Percentiles rank a stretch among this genome's conserved stretches.
Evolutionary conservation across 2,329 filamentous ascomycete species (phyloP).

Genomic region (Talaromyces sp.): DNA sequence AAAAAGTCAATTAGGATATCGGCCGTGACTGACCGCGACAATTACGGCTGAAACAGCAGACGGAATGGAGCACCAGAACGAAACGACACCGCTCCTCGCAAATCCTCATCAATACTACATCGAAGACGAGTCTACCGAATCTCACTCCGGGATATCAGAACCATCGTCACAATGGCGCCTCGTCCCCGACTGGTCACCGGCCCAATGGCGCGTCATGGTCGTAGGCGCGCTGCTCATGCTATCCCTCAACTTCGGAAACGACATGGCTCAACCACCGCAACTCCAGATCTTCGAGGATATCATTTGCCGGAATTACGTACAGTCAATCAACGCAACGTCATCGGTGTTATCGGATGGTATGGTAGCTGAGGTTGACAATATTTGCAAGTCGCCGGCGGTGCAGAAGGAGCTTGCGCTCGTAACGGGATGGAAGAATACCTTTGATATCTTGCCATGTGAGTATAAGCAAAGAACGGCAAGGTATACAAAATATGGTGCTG

Average conservation of each 20-base stretch:
- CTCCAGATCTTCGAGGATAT: slow-evolving; percentile 29
- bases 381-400: slow-evolving; percentile 31
- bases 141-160: not conserved
- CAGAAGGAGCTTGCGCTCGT: slow-evolving; percentile 32
- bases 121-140: not conserved
- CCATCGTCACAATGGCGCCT: not conserved
- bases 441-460: slow-evolving; percentile 25
- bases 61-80: slow-evolving; percentile 9
- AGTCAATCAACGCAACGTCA: not conserved
- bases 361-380: not conserved
- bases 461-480: not conserved
- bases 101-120: not conserved
- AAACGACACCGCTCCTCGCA: slow-evolving; percentile 13
- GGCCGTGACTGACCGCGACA: not conserved
- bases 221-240: slow-evolving; percentile 19
- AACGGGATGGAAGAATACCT: slow-evolving; percentile 29
- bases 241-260: slow-evolving; percentile 24
- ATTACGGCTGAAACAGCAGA: not conserved
- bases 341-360: too few relatives aligned
- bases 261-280: slow-evolving; percentile 25
- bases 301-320: slow-evolving; percentile 22
- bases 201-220: slow-evolving; percentile 12
- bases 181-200: slow-evolving; percentile 10
- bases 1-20: not conserved
- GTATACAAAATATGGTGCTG: not conserved